Conservation (phyloP, 2,329 filamentous ascomycete genomes). For the Fusarium pseudonygamai region DNA sequence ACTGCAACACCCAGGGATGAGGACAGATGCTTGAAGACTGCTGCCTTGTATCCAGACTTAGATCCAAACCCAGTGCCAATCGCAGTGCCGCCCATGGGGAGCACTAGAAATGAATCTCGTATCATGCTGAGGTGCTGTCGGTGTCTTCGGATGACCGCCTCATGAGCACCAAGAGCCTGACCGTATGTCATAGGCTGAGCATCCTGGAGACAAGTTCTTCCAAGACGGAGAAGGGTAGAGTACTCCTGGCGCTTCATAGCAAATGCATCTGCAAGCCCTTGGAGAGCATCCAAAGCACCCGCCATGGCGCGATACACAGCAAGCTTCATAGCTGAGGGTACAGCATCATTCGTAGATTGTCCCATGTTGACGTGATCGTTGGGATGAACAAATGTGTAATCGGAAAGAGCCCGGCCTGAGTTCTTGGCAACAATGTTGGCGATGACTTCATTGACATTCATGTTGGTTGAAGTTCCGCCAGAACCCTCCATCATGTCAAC, state of each 20-base stretch:
- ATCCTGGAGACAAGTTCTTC: constrained; percentile 5
- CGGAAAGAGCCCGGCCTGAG: neutral
- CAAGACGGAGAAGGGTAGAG: neutral
- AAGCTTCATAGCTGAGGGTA: constrained; percentile 5
- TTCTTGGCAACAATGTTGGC: constrained; percentile 4
- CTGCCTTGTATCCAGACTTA: neutral
- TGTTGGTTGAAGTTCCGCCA: constrained; percentile 4
- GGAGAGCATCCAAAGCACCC: neutral
- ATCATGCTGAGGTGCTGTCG: neutral
- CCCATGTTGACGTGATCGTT: constrained; percentile 10
- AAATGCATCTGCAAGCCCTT: neutral
- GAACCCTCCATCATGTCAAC: constrained; percentile 11
- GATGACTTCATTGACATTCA: constrained; percentile 12
- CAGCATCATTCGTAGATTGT: constrained; percentile 1
- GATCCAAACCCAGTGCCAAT: constrained; percentile 6
- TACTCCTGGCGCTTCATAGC: neutral
- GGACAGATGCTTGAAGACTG: neutral
- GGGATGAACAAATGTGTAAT: constrained; percentile 1
- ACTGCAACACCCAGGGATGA: neutral
- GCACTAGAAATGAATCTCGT: neutral
- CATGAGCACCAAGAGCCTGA: constrained; percentile 1
- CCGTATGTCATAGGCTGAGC: constrained; percentile 2
- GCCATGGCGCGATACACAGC: neutral
- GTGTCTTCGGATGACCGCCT: neutral
- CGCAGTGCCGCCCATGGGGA: constrained; percentile 1